Conservation (phyloP, 345 rosid species). For the Garcia nutans region DNA sequence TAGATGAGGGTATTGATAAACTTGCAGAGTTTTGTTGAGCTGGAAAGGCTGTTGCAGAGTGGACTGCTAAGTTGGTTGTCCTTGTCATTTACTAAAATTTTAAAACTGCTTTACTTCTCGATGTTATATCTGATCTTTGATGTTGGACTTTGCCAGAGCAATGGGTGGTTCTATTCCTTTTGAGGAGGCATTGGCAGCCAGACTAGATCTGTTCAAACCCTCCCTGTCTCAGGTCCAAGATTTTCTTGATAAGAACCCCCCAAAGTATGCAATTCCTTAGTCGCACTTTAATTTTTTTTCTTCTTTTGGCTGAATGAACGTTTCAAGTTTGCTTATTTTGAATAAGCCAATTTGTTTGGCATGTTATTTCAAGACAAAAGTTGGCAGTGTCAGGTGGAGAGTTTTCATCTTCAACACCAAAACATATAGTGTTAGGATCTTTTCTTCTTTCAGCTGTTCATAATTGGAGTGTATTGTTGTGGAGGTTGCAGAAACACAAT, state of each 20-base stretch:
- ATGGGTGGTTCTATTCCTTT: constrained; percentile 97
- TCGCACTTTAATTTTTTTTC: neutral
- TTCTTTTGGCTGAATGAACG: neutral
- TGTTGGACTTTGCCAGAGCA: constrained; percentile 52
- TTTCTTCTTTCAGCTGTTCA: neutral
- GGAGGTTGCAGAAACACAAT: neutral
- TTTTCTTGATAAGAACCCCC: constrained; percentile 72
- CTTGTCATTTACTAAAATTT: constrained; percentile 4
- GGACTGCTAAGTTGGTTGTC: constrained; percentile 79
- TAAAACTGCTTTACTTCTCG: neutral
- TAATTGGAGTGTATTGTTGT: neutral
- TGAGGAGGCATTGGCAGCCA: constrained; percentile 89
- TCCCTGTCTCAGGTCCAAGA: constrained; percentile 72
- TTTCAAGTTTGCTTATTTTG: constrained; percentile 2
- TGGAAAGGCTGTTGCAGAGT: constrained; percentile 92
- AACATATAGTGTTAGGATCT: too few species aligned
- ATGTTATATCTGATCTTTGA: constrained; percentile 6
- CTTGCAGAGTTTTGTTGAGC: constrained; percentile 99
- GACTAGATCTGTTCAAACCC: constrained; percentile 84
- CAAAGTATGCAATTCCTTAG: constrained; percentile 48
- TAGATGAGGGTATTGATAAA: constrained; percentile 96
- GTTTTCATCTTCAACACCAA: neutral
- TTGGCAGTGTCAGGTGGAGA: neutral
- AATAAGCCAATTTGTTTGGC: neutral
- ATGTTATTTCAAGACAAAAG: neutral